Evolutionary conservation across 2,329 filamentous ascomycete species (phyloP), one percentile per base, ranked within the genome.

Genomic region (Phaeosphaeria sp.): DNA sequence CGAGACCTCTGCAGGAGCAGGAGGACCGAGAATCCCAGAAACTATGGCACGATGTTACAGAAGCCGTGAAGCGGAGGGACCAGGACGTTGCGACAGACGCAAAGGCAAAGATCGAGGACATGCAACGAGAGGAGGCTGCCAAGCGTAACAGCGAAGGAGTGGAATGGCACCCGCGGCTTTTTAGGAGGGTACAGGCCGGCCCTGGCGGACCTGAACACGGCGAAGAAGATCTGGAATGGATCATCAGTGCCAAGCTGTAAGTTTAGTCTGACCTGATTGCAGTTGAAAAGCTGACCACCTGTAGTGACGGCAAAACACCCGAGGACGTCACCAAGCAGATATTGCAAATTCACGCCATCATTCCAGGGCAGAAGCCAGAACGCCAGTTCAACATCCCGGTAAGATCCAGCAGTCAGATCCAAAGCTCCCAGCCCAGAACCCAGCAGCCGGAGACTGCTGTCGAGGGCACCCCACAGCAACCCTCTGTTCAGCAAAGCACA

Each of bases 31-130:
- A 99, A 77, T 97, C 93, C 13, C 93, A 97, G 75, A 89, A 83
- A 62, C 81, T 99, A 46, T 99, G 95, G 95, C 80, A 87, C 30
- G 88, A 87, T 49, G 96, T 93, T 0, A 90, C 89, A 8, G 84
- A 89, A 65, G 95, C 94, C 0, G 89, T 99, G 60, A 91, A 89
- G 72, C 88, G 90, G 49, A 87, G 89, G 57, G 93, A 99, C 68
- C 95, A 99, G 71, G 91, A 92, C 66, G 79, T 90, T 8, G 95
- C 95, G 3, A 99, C 95, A 0, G 91, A 95, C 62, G 94, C 97
- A 73, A 99, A 99, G 81, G 93, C 91, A n/a, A 91, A 90, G 75
- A 92, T 99, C 57, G 95, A 99, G 75, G 94, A 98, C 69, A 88
- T 86, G 72, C 95, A 99, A 78, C 86, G 95, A 71, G 89, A 93